Evolutionary conservation across 441 rosid genomes (phyloP).

Genomic region (Croton laevigatus): DNA sequence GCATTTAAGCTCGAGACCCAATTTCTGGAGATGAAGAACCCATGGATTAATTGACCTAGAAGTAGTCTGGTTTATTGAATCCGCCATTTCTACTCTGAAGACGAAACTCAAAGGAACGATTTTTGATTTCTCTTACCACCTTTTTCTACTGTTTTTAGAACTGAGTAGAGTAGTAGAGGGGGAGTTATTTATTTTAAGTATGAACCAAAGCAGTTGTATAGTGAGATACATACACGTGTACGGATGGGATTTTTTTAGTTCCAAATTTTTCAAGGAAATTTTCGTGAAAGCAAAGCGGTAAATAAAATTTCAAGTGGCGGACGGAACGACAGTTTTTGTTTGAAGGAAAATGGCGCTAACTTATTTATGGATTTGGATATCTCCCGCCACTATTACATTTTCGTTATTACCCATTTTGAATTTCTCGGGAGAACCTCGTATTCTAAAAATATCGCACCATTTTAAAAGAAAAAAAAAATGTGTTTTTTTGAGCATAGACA

Average conservation of each 20-base stretch:
- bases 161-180: too few species aligned
- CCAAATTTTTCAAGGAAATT: neutral
- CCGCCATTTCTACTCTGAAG: slow-evolving; percentile 25
- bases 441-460: neutral
- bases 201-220: too few species aligned
- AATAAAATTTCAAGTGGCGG: neutral
- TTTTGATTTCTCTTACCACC: too few species aligned
- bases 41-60: slow-evolving; percentile 54
- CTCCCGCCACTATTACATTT: neutral
- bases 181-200: too few species aligned
- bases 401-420: neutral
- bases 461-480: too few species aligned
- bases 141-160: too few species aligned
- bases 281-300: neutral
- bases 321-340: neutral
- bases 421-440: neutral
- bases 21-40: slow-evolving; percentile 73
- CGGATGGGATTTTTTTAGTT: slow-evolving; percentile 17
- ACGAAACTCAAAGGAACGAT: neutral
- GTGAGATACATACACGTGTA: slow-evolving; percentile 39
- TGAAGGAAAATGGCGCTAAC: slow-evolving; percentile 2
- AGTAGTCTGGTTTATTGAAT: slow-evolving; percentile 20
- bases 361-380: neutral
- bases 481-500: too few species aligned
- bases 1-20: slow-evolving; percentile 83